phyloP scores from a whole-genome alignment of 2,329 filamentous ascomycete species.

The Colletotrichum sidae region DNA sequence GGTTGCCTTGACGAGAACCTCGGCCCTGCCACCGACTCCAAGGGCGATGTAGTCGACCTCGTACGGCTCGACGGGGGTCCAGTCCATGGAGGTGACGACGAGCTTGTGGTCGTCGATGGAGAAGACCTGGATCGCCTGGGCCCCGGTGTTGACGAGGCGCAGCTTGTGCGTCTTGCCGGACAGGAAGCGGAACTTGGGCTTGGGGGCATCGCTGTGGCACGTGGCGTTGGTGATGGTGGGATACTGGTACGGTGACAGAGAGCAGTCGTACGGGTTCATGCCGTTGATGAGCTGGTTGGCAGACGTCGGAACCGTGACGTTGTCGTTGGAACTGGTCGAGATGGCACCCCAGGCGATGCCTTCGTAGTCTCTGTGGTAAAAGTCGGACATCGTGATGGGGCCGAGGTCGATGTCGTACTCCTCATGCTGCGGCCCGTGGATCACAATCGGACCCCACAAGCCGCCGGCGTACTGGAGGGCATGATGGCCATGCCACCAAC shows the following conservation, averaged over 20 bases:
- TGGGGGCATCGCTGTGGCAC: constrained; percentile 15
- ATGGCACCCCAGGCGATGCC: constrained; percentile 59
- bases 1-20: constrained; percentile 28
- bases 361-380: constrained; percentile 64
- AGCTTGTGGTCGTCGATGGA: constrained; percentile 32
- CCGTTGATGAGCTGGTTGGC: constrained; percentile 58
- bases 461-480: constrained; percentile 62
- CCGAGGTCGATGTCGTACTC: constrained; percentile 71
- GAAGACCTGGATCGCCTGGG: constrained; percentile 33
- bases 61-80: constrained; percentile 30
- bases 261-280: constrained; percentile 53
- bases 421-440: constrained; percentile 64
- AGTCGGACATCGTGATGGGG: constrained; percentile 66
- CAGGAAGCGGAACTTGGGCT: constrained; percentile 18
- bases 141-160: constrained; percentile 33
- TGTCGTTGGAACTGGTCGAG: constrained; percentile 54
- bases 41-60: constrained; percentile 27
- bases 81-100: constrained; percentile 25
- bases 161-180: constrained; percentile 32
- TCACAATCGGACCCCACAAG: constrained; percentile 67
- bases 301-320: constrained; percentile 50
- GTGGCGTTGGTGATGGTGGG: constrained; percentile 61
- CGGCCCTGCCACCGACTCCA: constrained; percentile 23
- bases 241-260: constrained; percentile 64
- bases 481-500: constrained; percentile 72